Base-by-base conservation (phyloP, 345 rosid species). In the Salix udensis region DNA sequence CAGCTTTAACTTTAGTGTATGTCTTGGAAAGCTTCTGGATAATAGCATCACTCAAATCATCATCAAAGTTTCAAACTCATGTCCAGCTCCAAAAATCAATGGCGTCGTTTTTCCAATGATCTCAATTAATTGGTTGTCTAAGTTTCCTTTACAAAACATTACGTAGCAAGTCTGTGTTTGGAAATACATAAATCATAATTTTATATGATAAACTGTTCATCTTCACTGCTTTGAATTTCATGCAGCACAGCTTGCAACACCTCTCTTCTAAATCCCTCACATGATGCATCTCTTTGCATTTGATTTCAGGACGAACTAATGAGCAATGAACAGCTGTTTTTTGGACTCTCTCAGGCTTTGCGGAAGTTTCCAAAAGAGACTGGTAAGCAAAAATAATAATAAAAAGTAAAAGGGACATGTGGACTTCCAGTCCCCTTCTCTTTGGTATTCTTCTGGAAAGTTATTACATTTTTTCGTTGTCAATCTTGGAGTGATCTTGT, bases 291-390 rank as follows among this genome's bases (percentile, higher is more conserved):
- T 79, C 58, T 70, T 77, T 73, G 65, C 68, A 64, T 72, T 66
- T 85, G 74, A 73, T 84, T 76, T 68, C 91, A 95, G 98, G 98
- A 93, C 85, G 98, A 95, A 85, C 79, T 95, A 76, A 90, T 93
- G 98, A 88, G 91, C 89, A 90, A 91, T 82, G 98, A 95, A 77
- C 96, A 93, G 79, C 89, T 93, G 60, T 95, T 93, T 86, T 95
- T 89, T 87, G 98, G 98, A 80, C 96, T 95, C 62, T 88, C 98
- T 77, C 98, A 95, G 86, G 93, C 88, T 78, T 85, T 95, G 84
- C 92, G 94, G 30, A 95, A 95, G 85, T 95, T 95, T 84, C 98
- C 98, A 67, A 95, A 89, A 86, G 98, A 95, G 84, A 91, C 91
- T 52, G 98, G 98, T 91, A 80, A 84, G 89, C 70, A 26, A 42